These are phyloP conservation scores for Penicillium sp. DNA, from an alignment of 2,329 filamentous ascomycete species.

Conservation along the genomic window DNA sequence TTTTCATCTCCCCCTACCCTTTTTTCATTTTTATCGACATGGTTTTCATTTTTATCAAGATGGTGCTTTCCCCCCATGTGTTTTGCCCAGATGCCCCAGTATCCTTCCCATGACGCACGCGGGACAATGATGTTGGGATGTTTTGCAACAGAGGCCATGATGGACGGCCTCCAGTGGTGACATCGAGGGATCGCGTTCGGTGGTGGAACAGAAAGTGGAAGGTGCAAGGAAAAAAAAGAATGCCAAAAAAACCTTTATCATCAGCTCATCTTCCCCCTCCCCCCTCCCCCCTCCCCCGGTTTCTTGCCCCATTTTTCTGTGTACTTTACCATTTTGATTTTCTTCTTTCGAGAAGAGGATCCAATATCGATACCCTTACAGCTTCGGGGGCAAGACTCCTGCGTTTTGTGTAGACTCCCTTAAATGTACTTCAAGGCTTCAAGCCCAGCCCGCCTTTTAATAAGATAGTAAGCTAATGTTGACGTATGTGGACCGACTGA, in stretches of 20 bases:
- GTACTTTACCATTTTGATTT: conserved; percentile 31
- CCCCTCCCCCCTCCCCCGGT: not conserved
- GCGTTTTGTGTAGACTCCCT: not conserved
- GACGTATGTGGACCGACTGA: not conserved
- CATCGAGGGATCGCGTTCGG: conserved; percentile 5
- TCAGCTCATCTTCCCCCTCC: conserved; percentile 5
- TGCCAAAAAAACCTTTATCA: conserved; percentile 20
- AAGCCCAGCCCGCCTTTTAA: too few relatives aligned
- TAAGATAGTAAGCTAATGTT: too few relatives aligned
- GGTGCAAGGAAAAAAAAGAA: conserved; percentile 21
- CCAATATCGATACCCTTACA: conserved; percentile 42
- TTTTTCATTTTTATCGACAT: too few relatives aligned
- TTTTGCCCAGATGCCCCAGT: not conserved
- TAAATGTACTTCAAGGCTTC: not conserved
- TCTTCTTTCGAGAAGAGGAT: conserved; percentile 27
- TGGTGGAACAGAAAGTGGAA: conserved; percentile 14
- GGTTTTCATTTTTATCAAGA: too few relatives aligned
- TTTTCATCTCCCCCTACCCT: too few relatives aligned
- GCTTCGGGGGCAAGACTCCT: conserved; percentile 12
- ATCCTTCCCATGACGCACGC: not conserved
- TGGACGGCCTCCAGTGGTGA: not conserved
- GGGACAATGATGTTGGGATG: not conserved
- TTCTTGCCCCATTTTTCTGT: conserved; percentile 24
- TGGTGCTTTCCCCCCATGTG: conserved; percentile 3
- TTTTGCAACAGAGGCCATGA: not conserved